Percentiles rank a stretch among this genome's conserved stretches.
These are phyloP conservation scores for Phytophthora pluvialis DNA, from an alignment of 352 stramenopile species.

Conservation along the genomic window DNA sequence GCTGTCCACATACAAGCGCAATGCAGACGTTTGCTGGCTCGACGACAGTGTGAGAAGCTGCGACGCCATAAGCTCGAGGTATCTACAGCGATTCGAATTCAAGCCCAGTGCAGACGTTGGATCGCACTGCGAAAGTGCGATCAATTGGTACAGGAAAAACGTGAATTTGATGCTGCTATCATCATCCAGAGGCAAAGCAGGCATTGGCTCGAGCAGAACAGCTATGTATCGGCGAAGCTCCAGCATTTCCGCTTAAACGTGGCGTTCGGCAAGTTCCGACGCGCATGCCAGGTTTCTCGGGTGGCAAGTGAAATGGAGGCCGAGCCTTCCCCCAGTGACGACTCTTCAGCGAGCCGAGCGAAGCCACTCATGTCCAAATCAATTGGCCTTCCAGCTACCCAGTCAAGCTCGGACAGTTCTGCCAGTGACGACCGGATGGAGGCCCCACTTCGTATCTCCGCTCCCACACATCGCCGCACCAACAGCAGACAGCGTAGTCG, in stretches of 20 bases:
- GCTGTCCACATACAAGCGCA: conserved; percentile 26
- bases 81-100: conserved; percentile 37
- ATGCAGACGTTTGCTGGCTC: conserved; percentile 17
- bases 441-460: conserved; percentile 29
- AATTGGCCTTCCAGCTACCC: conserved; percentile 12
- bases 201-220: conserved; percentile 37
- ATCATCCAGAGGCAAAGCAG: conserved; percentile 36
- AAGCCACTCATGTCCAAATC: conserved; percentile 15
- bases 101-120: conserved; percentile 37
- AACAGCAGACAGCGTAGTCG: conserved; percentile 36
- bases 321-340: conserved; percentile 39
- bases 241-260: conserved; percentile 39
- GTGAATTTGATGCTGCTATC: conserved; percentile 21
- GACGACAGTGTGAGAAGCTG: conserved; percentile 13
- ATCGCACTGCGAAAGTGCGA: conserved; percentile 26
- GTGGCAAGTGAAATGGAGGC: conserved; percentile 37
- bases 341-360: conserved; percentile 17
- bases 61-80: conserved; percentile 12
- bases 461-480: conserved; percentile 16
- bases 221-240: conserved; percentile 19
- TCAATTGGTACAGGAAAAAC: conserved; percentile 27
- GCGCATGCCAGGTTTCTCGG: conserved; percentile 29
- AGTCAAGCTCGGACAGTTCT: conserved; percentile 40
- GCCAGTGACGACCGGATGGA: conserved; percentile 36
- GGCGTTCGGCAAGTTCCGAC: conserved; percentile 45